Evolutionary conservation across 2,329 filamentous ascomycete genomes (phyloP), one percentile per base, ranked within the genome.

Genomic region (Colletotrichum brevisporum): DNA sequence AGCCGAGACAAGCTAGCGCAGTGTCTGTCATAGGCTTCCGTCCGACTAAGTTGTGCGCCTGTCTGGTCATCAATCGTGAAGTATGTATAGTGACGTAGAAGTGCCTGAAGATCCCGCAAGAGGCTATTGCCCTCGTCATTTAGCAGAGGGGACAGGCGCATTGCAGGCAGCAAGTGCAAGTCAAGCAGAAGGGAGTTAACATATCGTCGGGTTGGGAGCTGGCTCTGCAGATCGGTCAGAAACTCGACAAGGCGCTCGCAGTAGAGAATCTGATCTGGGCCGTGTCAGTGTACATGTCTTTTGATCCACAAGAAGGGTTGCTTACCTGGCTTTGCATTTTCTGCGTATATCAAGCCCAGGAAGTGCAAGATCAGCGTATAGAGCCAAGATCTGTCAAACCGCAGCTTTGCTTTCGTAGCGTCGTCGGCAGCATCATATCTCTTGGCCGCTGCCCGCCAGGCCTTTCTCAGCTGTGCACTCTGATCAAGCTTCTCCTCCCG

Each of bases 211-310:
- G 97, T 99, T 0, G 96, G 96, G 55, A 98, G 84, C 78, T 99
- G 96, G 75, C 95, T 98, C 78, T 97, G 90, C 21, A 99, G 83
- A 77, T 99, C 96, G 9, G 92, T 91, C 55, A 99, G 84, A 59
- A 99, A 91, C 79, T 99, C 96, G 59, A 96, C 81, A 71, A 98
- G 95, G n/a, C 95, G 89, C 80, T 98, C 95, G 78, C 94, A 97
- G 79, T 98, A 99, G 3, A 89, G 81, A 21, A 94, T 78, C 73
- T 92, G 90, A 39, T 94, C 91, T 80, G 79, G 71, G 51, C 52
- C 63, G 55, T 16, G 56, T 80, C 72, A 75, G 79, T 75, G 64
- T 76, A 70, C 5, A 8, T 18, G 41, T 71, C 48, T 67, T 54
- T n/a, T 8, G 10, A 36, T 16, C 3, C 31, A 9, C 41, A 31